These are phyloP conservation scores for Colletotrichum magnum DNA, from an alignment of 2,329 filamentous ascomycete species.

Conservation along the genomic window DNA sequence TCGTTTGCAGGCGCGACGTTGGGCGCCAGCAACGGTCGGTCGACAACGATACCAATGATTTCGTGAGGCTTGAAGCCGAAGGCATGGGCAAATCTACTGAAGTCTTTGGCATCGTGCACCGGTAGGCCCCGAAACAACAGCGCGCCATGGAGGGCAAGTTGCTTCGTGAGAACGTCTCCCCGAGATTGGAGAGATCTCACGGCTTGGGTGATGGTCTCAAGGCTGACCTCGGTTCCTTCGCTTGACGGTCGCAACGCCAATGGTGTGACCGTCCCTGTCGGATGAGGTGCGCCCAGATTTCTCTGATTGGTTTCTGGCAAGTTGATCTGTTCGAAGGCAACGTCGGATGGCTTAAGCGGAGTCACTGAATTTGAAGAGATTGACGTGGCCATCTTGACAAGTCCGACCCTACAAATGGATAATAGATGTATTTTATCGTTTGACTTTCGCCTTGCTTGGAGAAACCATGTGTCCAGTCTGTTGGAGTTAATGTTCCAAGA, in stretches of 20 bases:
- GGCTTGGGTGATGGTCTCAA: not conserved
- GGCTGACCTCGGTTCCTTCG: not conserved
- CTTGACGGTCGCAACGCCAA: constrained; percentile 4
- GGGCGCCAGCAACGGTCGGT: constrained; percentile 50
- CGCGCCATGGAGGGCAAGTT: constrained; percentile 60
- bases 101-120: constrained; percentile 60
- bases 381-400: not conserved
- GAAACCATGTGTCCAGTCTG: no score
- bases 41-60: constrained; percentile 65
- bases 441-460: no score
- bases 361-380: no score
- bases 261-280: not conserved
- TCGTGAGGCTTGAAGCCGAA: constrained; percentile 61
- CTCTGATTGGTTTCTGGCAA: constrained; percentile 12
- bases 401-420: no score
- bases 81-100: constrained; percentile 63
- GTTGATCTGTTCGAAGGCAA: constrained; percentile 12
- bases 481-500: no score
- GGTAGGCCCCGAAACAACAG: constrained; percentile 62
- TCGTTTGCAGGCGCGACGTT: constrained; percentile 58
- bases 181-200: constrained; percentile 8
- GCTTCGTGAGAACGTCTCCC: constrained; percentile 51
- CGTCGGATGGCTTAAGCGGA: not conserved
- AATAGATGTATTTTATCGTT: no score
- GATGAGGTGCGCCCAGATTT: constrained; percentile 11